phyloP scores from a whole-genome alignment of 768 basidiomycete genomes.

The Phlegmacium glaucopus region DNA sequence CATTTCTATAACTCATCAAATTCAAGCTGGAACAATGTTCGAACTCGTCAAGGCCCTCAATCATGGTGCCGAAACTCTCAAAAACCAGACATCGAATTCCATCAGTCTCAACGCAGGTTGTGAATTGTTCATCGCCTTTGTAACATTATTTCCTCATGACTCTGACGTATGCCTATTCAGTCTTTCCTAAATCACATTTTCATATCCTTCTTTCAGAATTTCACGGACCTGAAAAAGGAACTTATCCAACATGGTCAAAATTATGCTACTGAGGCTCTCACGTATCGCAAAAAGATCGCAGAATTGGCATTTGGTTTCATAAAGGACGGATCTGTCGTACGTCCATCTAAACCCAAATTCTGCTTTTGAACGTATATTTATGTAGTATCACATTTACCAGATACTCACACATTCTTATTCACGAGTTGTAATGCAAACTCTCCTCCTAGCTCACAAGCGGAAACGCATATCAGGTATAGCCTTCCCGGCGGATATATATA shows the following conservation, averaged over 20 bases:
- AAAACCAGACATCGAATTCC: constrained; percentile 63
- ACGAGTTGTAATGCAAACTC: constrained; percentile 89
- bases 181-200: background rate
- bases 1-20: constrained; percentile 6
- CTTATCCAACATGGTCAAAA: constrained; percentile 77
- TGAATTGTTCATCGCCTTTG: constrained; percentile 87
- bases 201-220: constrained; percentile 49
- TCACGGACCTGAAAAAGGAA: constrained; percentile 78
- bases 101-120: constrained; percentile 88
- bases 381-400: constrained; percentile 36
- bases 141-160: constrained; percentile 80
- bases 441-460: constrained; percentile 83
- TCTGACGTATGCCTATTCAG: constrained; percentile 57
- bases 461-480: constrained; percentile 80
- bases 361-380: constrained; percentile 3
- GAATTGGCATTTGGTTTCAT: constrained; percentile 88
- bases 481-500: constrained; percentile 13
- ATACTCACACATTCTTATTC: constrained; percentile 98
- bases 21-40: constrained; percentile 83
- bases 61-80: constrained; percentile 65
- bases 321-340: constrained; percentile 88
- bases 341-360: constrained; percentile 14
- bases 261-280: constrained; percentile 75
- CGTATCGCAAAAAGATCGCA: constrained; percentile 88
- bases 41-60: constrained; percentile 87